Base-by-base conservation (phyloP, 305 asterid genomes). In the Rubia tinctorum region DNA sequence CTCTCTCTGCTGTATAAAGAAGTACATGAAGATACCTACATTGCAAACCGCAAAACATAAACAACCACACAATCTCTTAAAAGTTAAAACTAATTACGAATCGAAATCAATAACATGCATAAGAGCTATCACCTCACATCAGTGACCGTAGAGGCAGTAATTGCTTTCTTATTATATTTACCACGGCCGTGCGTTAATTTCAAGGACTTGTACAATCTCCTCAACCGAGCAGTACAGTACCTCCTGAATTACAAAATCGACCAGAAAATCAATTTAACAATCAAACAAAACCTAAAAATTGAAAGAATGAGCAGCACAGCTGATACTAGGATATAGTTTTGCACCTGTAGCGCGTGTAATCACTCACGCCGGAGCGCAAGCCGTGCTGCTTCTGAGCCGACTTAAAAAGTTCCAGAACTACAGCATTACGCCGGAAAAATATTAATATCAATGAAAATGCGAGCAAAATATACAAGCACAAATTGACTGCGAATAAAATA, bases 371-470 rank as follows among this genome's bases (percentile, higher is more conserved):
- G 40, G 66, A 23, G 39, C 97, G 97, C 87, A 94, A 87, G 49
- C 97, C 99, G 77, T 94, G 97, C 93, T 90, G 97, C 99, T 89
- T 86, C 82, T 94, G 97, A 69, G 97, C 90, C 76, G 95, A 88
- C 86, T 91, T 94, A 87, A 90, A 72, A 23, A 90, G 91, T 83
- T 89, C 95, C 86, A 90, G 83, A 73, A 91, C 99, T 91, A 86
- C 58, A 82, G 78, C 80, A 51, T 13, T 47, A 82, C 66, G 73
- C 67, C 40, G 60, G 74, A 47, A 75, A 77, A 11, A 66, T 34
- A 78, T n/a, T 22, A 58, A 67, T 5, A 65, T 22, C 20, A 55
- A 1, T 3, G 12, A 22, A 47, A 0, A 27, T 27, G 45, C 7
- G 30, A 30, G 14, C 62, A 4, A 39, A 43, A 69, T 8, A 13